Conservation (phyloP, 2,329 filamentous ascomycete genomes). For the Beauveria australis region DNA sequence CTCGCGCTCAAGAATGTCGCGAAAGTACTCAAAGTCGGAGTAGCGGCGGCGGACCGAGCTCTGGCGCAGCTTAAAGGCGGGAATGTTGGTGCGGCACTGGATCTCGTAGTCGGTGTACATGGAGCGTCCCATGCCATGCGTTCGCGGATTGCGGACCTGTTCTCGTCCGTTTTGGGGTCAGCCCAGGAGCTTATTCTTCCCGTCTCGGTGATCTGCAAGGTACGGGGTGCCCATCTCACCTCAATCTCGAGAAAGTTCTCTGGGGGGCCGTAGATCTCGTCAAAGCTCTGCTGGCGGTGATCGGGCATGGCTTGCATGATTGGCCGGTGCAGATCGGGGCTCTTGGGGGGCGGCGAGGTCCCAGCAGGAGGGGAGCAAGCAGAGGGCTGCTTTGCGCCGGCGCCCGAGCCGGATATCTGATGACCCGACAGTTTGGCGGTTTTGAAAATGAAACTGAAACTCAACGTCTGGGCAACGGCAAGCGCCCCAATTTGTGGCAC, state of each 20-base stretch:
- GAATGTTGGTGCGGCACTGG: constrained; percentile 95
- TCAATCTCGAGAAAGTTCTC: constrained; percentile 99
- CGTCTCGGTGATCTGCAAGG: no score
- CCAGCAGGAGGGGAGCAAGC: not conserved
- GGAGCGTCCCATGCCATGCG: constrained; percentile 84
- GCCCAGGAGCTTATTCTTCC: not conserved
- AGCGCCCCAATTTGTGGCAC: not conserved
- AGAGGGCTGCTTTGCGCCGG: constrained; percentile 18
- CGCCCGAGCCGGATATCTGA: constrained; percentile 27
- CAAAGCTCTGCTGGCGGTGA: constrained; percentile 86
- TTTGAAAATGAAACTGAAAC: not conserved
- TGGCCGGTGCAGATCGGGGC: constrained; percentile 36
- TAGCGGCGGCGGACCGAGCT: constrained; percentile 87
- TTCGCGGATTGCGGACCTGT: constrained; percentile 87
- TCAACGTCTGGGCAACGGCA: not conserved
- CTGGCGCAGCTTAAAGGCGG: constrained; percentile 91
- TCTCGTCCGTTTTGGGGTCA: not conserved
- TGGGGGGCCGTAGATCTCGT: constrained; percentile 96
- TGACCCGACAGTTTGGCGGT: constrained; percentile 36
- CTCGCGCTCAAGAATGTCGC: constrained; percentile 95
- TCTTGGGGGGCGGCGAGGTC: constrained; percentile 12
- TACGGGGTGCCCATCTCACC: constrained; percentile 37
- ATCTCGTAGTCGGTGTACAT: constrained; percentile 99
- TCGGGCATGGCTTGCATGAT: constrained; percentile 61
- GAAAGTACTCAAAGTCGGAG: constrained; percentile 97